A percentile compares a stretch with the other conserved stretches of the same genome.
Evolutionary conservation across 306 rosid genomes (phyloP).

Genomic region (Quercus dentata): DNA sequence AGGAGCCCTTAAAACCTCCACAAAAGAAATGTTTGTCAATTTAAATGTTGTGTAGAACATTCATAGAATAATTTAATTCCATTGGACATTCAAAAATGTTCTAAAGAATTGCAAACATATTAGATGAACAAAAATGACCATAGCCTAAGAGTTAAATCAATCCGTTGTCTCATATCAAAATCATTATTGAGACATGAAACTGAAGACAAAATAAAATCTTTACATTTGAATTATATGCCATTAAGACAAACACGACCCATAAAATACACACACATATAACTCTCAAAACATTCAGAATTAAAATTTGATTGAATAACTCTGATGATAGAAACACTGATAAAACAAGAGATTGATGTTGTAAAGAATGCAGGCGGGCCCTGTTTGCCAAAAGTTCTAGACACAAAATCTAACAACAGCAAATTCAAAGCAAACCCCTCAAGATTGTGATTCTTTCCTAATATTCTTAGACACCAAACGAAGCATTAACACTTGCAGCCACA

Average conservation of each 20-base stretch:
- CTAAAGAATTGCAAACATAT: not conserved
- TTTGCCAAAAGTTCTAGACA: not conserved
- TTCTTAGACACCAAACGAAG: not conserved
- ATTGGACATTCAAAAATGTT: not conserved
- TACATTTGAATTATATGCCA: conserved; percentile 1
- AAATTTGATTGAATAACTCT: not conserved
- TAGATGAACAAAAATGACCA: not conserved
- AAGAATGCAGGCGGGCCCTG: not conserved
- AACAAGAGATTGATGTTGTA: not conserved
- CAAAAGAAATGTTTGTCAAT: not conserved
- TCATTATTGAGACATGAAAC: conserved; percentile 5
- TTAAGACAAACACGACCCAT: not conserved
- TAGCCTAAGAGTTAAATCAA: conserved; percentile 12
- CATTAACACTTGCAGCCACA: not conserved
- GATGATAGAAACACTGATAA: not conserved
- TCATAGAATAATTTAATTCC: not conserved
- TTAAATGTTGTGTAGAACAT: not conserved
- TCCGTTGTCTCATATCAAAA: conserved; percentile 17
- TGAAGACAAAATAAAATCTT: conserved; percentile 1
- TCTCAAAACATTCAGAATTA: not conserved
- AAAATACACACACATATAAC: not conserved
- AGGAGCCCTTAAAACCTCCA: not conserved
- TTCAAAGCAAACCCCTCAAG: not conserved
- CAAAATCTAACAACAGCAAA: not conserved
- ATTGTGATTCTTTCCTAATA: not conserved